A percentile compares a stretch with the other conserved stretches of the same genome.
phyloP scores from a whole-genome alignment of 164 flowering plant species.

The Houttuynia cordata region DNA sequence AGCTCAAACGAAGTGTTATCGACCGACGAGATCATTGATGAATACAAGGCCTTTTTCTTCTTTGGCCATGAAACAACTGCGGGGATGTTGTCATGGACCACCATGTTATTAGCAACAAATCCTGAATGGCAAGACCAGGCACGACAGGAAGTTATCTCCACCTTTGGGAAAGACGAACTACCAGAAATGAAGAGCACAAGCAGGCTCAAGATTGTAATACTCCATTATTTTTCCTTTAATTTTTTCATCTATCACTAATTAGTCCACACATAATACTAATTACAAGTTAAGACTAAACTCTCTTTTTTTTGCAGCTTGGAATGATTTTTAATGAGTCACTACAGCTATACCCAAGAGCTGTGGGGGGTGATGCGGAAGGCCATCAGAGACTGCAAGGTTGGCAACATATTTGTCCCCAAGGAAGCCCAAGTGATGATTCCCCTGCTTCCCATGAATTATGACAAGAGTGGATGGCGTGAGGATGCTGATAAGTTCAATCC shows the following conservation, averaged over 20 bases:
- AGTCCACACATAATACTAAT: no score
- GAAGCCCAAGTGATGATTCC: constrained; percentile 1
- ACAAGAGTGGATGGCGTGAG: constrained; percentile 2
- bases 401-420: not conserved
- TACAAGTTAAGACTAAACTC: no score
- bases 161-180: not conserved
- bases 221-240: no score
- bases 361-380: constrained; percentile 1
- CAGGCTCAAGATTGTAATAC: constrained; percentile 5
- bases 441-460: constrained; percentile 4
- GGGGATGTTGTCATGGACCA: constrained; percentile 2
- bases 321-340: constrained; percentile 2
- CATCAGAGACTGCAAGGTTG: not conserved
- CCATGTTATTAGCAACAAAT: not conserved
- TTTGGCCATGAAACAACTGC: constrained; percentile 2
- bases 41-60: constrained; percentile 6
- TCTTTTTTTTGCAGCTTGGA: constrained; percentile 2
- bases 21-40: constrained; percentile 1
- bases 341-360: not conserved
- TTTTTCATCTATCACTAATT: no score
- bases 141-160: not conserved
- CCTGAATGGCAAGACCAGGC: constrained; percentile 5
- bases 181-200: not conserved
- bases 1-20: not conserved
- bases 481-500: constrained; percentile 1